These are phyloP conservation scores for Raddia distichophylla DNA, from an alignment of 176 grass and related monocot species.

Conservation along the genomic window DNA sequence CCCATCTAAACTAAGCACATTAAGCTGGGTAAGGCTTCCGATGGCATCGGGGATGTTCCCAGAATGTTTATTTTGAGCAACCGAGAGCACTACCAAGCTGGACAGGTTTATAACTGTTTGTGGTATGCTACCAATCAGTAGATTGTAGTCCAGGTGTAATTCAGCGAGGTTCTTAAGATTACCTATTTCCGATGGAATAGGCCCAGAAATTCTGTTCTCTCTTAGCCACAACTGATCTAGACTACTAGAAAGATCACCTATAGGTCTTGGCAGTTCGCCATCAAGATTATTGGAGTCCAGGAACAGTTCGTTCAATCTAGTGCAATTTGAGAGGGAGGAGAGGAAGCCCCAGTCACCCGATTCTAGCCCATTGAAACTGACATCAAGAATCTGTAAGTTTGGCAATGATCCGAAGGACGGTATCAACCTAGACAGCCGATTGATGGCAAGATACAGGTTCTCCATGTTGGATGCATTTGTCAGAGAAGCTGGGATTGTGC, in stretches of 20 bases:
- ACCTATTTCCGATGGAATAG: slow-evolving; percentile 45
- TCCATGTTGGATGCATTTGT: slow-evolving; percentile 10
- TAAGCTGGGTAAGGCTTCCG: slow-evolving; percentile 50
- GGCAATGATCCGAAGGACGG: slow-evolving; percentile 39
- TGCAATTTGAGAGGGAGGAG: slow-evolving; percentile 43
- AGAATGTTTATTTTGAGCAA: slow-evolving; percentile 41
- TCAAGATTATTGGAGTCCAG: slow-evolving; percentile 40
- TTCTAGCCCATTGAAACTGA: slow-evolving; percentile 44
- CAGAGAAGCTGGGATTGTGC: slow-evolving; percentile 50
- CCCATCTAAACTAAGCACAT: slow-evolving; percentile 13
- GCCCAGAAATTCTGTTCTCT: slow-evolving; percentile 39
- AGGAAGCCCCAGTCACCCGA: slow-evolving; percentile 49
- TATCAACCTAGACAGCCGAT: slow-evolving; percentile 34
- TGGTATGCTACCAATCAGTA: slow-evolving; percentile 50
- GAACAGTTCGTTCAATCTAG: slow-evolving; percentile 18
- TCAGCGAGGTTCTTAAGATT: slow-evolving; percentile 35
- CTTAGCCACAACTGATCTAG: slow-evolving; percentile 34
- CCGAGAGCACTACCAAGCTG: slow-evolving; percentile 28
- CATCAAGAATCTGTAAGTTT: slow-evolving; percentile 29
- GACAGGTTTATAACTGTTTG: slow-evolving; percentile 41
- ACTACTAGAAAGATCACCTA: slow-evolving; percentile 43
- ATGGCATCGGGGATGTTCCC: slow-evolving; percentile 41
- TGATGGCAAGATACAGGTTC: background rate
- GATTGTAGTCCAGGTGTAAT: slow-evolving; percentile 47
- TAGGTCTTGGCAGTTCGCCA: slow-evolving; percentile 40